Evolutionary conservation across 2,329 filamentous ascomycete species (phyloP), one percentile per base, ranked within the genome.

Genomic region (Hymenoscyphus repandus): DNA sequence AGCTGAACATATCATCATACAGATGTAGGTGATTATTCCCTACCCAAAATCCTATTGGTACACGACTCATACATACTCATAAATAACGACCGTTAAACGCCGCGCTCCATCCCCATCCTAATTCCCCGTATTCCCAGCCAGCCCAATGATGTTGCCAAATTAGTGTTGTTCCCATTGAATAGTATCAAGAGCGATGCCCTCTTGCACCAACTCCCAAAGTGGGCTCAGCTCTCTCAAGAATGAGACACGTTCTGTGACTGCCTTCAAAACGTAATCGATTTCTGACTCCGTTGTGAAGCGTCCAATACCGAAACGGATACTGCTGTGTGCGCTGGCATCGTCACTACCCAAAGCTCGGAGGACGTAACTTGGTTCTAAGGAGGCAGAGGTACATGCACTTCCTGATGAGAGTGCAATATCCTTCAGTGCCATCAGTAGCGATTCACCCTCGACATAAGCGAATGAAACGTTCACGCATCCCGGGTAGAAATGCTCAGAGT

Each of bases 101-200:
- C 38, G 11, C 38, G 38, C 38, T 40, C 38, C 38, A 40, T 40
- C 38, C 38, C 17, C n/a, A 40, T 17, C 11, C 38, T 5, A 37
- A 37, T 5, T 11, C 34, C 34, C 12, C 5, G 12, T 37, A 13
- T 37, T 3, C 38, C 38, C 40, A 17, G 22, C 12, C 18, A 13
- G 5, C 40, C 12, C 20, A 43, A 18, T 43, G 3, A 17, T 17
- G 11, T 17, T 20, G 18, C 40, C 42, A 31, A 58, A 56, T 57
- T 75, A 97, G 71, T 99, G 93, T 74, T 96, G 91, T 68, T 88
- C 95, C 93, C 93, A 99, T 72, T 99, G 86, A 64, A 99, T 99
- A 39, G 90, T 96, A 71, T 95, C 88, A 60, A 99, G 74, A 66
- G 96, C 93, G 57, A 99, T 82, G 13, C 93, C 93, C 69, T 99